Evolutionary conservation across 1,284 basidiomycete genomes (phyloP).

Genomic region (Exsudoporus floridanus): DNA sequence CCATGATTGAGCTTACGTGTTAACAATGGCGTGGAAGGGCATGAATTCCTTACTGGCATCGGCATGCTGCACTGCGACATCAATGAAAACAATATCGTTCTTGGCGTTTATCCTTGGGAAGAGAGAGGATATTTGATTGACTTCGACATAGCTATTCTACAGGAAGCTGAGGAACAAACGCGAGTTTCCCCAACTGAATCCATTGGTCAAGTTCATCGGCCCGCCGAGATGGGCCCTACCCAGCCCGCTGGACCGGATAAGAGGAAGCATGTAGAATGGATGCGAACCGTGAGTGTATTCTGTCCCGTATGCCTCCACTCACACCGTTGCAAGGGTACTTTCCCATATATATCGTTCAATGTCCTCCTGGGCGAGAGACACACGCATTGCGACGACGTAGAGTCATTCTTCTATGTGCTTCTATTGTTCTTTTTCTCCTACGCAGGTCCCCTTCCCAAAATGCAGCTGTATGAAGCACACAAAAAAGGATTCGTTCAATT

Average conservation of each 20-base stretch:
- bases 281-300: no score
- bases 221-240: no score
- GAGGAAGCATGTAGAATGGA: background rate
- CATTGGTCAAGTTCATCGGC: no score
- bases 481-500: conserved; percentile 5
- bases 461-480: no score
- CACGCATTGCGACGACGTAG: conserved; percentile 12
- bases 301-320: no score
- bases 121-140: conserved; percentile 22
- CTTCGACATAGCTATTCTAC: conserved; percentile 12
- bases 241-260: background rate
- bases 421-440: conserved; percentile 17
- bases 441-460: conserved; percentile 7
- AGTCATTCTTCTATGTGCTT: conserved; percentile 17
- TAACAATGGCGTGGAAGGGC: conserved; percentile 6
- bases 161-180: background rate
- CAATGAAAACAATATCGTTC: conserved; percentile 21
- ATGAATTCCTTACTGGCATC: conserved; percentile 11
- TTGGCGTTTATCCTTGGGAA: conserved; percentile 6
- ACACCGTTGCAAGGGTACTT: no score
- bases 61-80: conserved; percentile 16
- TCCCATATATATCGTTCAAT: conserved; percentile 9
- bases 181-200: no score
- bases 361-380: conserved; percentile 1
- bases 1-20: no score